Evolutionary conservation across 208 protist species (phyloP).

Genomic region (Angomonas ambiguus): DNA sequence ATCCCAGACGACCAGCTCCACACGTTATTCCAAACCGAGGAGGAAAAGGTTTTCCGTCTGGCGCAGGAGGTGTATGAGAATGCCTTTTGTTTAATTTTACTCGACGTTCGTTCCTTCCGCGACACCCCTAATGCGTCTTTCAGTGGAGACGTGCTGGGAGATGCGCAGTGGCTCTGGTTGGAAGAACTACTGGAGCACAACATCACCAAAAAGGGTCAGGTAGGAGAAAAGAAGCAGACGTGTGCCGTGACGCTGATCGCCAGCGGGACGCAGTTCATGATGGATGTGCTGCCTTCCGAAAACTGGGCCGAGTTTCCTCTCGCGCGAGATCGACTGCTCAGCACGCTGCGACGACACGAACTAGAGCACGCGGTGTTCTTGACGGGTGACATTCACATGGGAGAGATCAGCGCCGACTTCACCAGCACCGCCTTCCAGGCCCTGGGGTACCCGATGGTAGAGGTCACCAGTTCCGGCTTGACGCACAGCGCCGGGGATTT

Average conservation of each 20-base stretch:
- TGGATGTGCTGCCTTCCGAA: conserved; percentile 74
- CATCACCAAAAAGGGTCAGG: conserved; percentile 13
- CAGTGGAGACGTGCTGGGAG: conserved; percentile 75
- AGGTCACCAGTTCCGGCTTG: conserved; percentile 77
- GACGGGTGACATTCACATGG: conserved; percentile 82
- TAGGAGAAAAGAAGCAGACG: conserved; percentile 15
- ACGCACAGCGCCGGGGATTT: conserved; percentile 70
- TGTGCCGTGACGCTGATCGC: conserved; percentile 70
- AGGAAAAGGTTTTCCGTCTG: neutral
- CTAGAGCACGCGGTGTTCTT: conserved; percentile 70
- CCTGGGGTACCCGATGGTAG: conserved; percentile 67
- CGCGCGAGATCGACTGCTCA: conserved; percentile 51
- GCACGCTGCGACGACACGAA: conserved; percentile 31
- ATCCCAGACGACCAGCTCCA: conserved; percentile 11
- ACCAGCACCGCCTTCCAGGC: conserved; percentile 25
- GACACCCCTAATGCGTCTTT: conserved; percentile 41
- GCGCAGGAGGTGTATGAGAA: conserved; percentile 35
- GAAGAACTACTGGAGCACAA: conserved; percentile 35
- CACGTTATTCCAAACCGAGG: neutral
- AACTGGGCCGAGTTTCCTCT: conserved; percentile 67
- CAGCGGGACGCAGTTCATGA: conserved; percentile 68
- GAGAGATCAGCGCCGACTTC: conserved; percentile 66
- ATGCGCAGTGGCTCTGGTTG: conserved; percentile 78
- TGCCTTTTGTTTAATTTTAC: conserved; percentile 61
- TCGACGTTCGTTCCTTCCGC: conserved; percentile 81